These are phyloP conservation scores for Chaetomiaceae sp. DNA, from an alignment of 2,329 filamentous ascomycete genomes.

Conservation along the genomic window DNA sequence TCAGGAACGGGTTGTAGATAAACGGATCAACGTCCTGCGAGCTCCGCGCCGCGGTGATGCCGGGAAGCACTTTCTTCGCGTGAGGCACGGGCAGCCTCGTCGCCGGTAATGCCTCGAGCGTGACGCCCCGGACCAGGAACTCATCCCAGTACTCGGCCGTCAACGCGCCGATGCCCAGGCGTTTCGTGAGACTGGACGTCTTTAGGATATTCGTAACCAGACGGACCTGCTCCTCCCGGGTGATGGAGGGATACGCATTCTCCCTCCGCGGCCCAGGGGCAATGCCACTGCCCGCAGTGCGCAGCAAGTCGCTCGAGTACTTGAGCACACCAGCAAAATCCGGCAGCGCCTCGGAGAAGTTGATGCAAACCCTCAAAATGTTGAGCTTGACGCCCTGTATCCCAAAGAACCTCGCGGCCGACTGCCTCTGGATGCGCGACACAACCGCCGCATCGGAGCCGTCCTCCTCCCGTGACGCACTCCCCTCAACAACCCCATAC, in stretches of 20 bases:
- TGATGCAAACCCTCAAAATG: constrained; percentile 82
- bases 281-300: constrained; percentile 74
- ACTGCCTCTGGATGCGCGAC: constrained; percentile 56
- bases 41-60: constrained; percentile 44
- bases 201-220: constrained; percentile 82
- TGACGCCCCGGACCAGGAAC: constrained; percentile 77
- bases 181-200: constrained; percentile 71
- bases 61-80: constrained; percentile 50
- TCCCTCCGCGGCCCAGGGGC: constrained; percentile 67
- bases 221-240: constrained; percentile 77
- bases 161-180: constrained; percentile 65
- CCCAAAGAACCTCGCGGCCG: constrained; percentile 63
- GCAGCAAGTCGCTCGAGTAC: constrained; percentile 79
- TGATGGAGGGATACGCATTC: constrained; percentile 65
- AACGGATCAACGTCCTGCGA: constrained; percentile 74
- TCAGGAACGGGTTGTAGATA: constrained; percentile 90
- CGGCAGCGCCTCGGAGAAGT: constrained; percentile 87
- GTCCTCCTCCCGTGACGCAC: constrained; percentile 27
- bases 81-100: constrained; percentile 64
- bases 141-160: constrained; percentile 95
- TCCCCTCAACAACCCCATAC: constrained; percentile 57
- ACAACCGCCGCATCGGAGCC: constrained; percentile 52
- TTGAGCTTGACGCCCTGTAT: constrained; percentile 78
- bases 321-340: constrained; percentile 87
- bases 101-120: constrained; percentile 59